Percentiles rank a stretch among this genome's conserved stretches.
These are phyloP conservation scores for Candida stauntonica DNA, from an alignment of 805 yeast genomes.

Conservation along the genomic window DNA sequence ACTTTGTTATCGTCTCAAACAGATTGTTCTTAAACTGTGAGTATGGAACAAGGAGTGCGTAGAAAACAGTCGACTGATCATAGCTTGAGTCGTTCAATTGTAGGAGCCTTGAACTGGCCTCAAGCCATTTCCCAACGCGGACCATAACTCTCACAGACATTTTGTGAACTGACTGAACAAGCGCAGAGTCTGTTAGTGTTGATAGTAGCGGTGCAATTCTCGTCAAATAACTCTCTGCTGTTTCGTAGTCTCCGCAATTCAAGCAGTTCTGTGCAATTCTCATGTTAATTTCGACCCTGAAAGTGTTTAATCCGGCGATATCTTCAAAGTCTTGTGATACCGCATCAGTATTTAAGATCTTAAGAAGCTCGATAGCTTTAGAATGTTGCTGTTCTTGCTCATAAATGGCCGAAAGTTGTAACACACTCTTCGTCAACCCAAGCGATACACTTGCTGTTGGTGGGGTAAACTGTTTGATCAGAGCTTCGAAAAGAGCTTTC, in stretches of 20 bases:
- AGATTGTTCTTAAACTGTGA: constrained; percentile 13
- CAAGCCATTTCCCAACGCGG: constrained; percentile 21
- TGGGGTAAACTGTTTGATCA: constrained; percentile 17
- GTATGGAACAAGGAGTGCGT: constrained; percentile 13
- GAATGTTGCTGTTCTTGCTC: constrained; percentile 7
- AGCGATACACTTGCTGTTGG: constrained; percentile 16
- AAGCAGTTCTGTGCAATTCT: constrained; percentile 18
- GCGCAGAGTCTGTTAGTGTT: constrained; percentile 1
- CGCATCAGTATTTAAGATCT: constrained; percentile 15
- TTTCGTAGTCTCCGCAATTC: constrained; percentile 13
- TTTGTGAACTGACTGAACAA: constrained; percentile 2
- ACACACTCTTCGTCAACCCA: constrained; percentile 12
- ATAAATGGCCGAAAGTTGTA: constrained; percentile 13
- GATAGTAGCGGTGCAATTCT: constrained; percentile 16
- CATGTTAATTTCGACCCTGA: constrained; percentile 16
- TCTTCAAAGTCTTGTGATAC: constrained; percentile 17
- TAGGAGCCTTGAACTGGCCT: constrained; percentile 18
- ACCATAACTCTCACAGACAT: constrained; percentile 17
- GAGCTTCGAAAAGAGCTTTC: constrained; percentile 8
- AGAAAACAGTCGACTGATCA: constrained; percentile 12
- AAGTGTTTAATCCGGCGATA: constrained; percentile 9
- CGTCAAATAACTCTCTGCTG: constrained; percentile 21
- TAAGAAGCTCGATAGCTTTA: constrained; percentile 10
- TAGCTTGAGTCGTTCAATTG: constrained; percentile 11
- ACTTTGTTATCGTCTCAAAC: constrained; percentile 10